A percentile compares a stretch with the other conserved stretches of the same genome.
phyloP scores from a whole-genome alignment of 2,329 filamentous ascomycete species.

The Monosporascus sp. region DNA sequence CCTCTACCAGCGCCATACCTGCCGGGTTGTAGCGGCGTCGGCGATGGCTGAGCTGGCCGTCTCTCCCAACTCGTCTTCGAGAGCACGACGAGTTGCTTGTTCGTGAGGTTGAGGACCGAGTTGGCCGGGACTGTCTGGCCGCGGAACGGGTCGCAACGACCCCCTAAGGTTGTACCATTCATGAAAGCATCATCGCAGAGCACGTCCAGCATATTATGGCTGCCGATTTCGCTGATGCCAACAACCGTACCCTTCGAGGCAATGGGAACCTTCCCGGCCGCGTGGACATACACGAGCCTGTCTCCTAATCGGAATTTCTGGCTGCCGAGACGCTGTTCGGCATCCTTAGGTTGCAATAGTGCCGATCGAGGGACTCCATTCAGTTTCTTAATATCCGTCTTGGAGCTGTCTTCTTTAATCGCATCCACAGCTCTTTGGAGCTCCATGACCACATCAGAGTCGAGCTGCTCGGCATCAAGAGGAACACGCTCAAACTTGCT shows the following conservation, averaged over 20 bases:
- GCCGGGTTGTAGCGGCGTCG: slow-evolving; percentile 27
- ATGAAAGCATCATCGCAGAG: slow-evolving; percentile 95
- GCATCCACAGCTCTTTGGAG: slow-evolving; percentile 74
- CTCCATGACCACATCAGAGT: slow-evolving; percentile 78
- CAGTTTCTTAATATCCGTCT: slow-evolving; percentile 62
- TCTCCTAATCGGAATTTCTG: slow-evolving; percentile 83
- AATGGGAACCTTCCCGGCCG: slow-evolving; percentile 91
- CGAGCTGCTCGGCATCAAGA: slow-evolving; percentile 90
- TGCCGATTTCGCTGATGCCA: slow-evolving; percentile 82
- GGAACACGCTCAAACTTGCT: slow-evolving; percentile 95
- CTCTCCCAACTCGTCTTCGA: slow-evolving; percentile 55
- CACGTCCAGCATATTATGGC: slow-evolving; percentile 78
- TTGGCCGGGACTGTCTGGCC: slow-evolving; percentile 85
- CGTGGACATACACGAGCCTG: slow-evolving; percentile 86
- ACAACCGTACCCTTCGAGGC: slow-evolving; percentile 90
- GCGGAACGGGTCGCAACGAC: slow-evolving; percentile 86
- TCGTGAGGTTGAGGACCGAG: slow-evolving; percentile 82
- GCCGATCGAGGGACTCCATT: slow-evolving; percentile 80
- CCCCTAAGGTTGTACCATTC: slow-evolving; percentile 88
- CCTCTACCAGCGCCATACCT: slow-evolving; percentile 44
- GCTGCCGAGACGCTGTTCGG: slow-evolving; percentile 84
- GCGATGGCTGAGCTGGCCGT: slow-evolving; percentile 37
- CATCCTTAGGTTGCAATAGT: slow-evolving; percentile 87
- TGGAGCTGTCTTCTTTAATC: slow-evolving; percentile 45
- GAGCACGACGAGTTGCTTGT: slow-evolving; percentile 72